Evolutionary conservation across 768 basidiomycete genomes (phyloP).

Genomic region (Agaricus subrufescens): DNA sequence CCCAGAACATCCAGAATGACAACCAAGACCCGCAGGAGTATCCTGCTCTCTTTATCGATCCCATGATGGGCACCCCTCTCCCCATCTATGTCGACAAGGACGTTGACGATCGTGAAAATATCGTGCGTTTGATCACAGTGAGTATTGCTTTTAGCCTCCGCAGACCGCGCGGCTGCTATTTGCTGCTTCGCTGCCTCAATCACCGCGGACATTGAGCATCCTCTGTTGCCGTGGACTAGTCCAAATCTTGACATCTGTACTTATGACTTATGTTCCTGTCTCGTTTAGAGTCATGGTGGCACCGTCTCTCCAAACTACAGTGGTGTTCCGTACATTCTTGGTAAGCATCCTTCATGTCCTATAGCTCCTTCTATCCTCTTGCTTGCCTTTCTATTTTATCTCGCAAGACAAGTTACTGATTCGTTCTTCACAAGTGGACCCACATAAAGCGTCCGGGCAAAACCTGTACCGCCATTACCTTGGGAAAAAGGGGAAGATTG

Average conservation of each 20-base stretch:
- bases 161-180: not conserved
- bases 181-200: not conserved
- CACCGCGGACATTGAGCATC: not conserved
- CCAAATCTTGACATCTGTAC: not conserved
- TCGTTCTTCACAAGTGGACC: slow-evolving; percentile 52
- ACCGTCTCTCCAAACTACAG: slow-evolving; percentile 71
- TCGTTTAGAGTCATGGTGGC: slow-evolving; percentile 70
- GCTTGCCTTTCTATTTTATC: too few species aligned
- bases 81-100: slow-evolving; percentile 79
- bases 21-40: slow-evolving; percentile 20
- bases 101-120: slow-evolving; percentile 60
- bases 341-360: slow-evolving; percentile 31
- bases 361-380: not conserved
- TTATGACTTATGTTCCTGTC: slow-evolving; percentile 4
- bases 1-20: slow-evolving; percentile 28
- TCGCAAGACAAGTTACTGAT: too few species aligned
- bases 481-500: slow-evolving; percentile 74
- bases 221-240: not conserved
- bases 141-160: slow-evolving; percentile 22
- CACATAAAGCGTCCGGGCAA: slow-evolving; percentile 74
- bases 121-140: slow-evolving; percentile 65
- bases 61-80: slow-evolving; percentile 75
- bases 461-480: slow-evolving; percentile 77
- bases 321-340: slow-evolving; percentile 74
- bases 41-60: slow-evolving; percentile 63